Evolutionary conservation across 2,329 filamentous ascomycete species (phyloP), one percentile per base, ranked within the genome.

Genomic region (Fusarium nelsonii): DNA sequence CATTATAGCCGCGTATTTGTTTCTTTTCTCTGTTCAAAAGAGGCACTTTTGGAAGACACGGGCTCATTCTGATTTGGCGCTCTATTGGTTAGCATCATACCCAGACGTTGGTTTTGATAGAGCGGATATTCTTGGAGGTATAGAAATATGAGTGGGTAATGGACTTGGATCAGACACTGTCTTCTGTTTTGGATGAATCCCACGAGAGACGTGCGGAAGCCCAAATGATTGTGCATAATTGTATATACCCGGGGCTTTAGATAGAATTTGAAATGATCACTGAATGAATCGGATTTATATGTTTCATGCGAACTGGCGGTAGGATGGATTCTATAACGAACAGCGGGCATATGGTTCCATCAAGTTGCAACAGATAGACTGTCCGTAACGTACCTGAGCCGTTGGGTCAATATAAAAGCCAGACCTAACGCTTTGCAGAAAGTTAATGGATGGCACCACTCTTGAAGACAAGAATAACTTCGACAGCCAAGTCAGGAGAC

Each of bases 91-190:
- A 58, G 39, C 45, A 61, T 65, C 59, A 64, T 71, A 67, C 56
- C 49, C 63, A 45, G 50, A 43, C 52, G 34, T 63, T 57, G 51
- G 39, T 63, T 48, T 62, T 58, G 56, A 73, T 74, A 71, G 71
- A 73, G 58, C 55, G 54, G 68, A 63, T 56, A 68, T 65, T 40
- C 57, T 40, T 48, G 52, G 51, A 63, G 23, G 63, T 57, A 69
- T 69, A 52, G 56, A 69, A 56, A 56, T 52, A 52, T 51, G 52
- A 46, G 23, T 36, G 32, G 32, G 26, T 23, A 48, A 30, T 23
- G 30, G 43, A 14, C 26, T 44, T 70, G 37, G 33, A 48, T 51
- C 33, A 10, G 33, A 39, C 48, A 50, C 16, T 46, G 10, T 14
- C 33, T 45, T 28, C 39, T 52, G 32, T 46, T 45, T 32, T 46